Evolutionary conservation across 2,329 filamentous ascomycete species (phyloP), one percentile per base, ranked within the genome.

Genomic region (Drechslera avenae): DNA sequence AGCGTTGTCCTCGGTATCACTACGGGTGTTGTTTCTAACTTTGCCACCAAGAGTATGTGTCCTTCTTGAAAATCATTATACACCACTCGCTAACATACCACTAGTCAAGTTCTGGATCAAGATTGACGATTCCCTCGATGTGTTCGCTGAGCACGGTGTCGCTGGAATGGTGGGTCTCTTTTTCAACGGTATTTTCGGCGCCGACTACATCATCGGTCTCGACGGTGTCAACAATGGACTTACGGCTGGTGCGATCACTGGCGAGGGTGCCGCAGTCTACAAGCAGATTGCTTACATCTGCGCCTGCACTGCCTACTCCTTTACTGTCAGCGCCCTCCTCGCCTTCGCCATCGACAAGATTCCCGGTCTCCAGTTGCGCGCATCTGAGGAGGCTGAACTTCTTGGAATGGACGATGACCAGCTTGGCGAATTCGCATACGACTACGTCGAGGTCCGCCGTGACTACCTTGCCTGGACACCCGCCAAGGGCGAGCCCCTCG

Each of bases 381-480:
- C 89, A 7, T 87, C 84, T 19, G 88, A 91, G 67, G 87, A 92
- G 75, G 90, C 90, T 18, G 90, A 94, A 75, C 84, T 93, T 10
- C 84, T 93, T 49, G 90, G 90, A 62, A 92, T 93, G 88, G 90
- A 94, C 68, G 90, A 93, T 70, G 89, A 93, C 76, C 90, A 94
- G 77, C 88, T 93, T 63, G 90, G 90, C 75, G 90, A 94, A 76
- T 94, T 93, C 71, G 90, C 89, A 10, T 93, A 93, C 79, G 90
- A 94, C 73, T 94, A 93, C 73, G 90, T 94, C 60, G 90, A 94
- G 81, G 89, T 93, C 52, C 87, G 90, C 69, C 86, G 90, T 67
- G 90, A 94, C 76, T 94, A 92, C 80, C 84, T 94, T 32, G 90
- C 90, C 52, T 94, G 90, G 90, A 92, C 88, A 23, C 90, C 90